Conservation (phyloP, 2,329 filamentous ascomycete genomes). For the Ceratocystis albifundus region DNA sequence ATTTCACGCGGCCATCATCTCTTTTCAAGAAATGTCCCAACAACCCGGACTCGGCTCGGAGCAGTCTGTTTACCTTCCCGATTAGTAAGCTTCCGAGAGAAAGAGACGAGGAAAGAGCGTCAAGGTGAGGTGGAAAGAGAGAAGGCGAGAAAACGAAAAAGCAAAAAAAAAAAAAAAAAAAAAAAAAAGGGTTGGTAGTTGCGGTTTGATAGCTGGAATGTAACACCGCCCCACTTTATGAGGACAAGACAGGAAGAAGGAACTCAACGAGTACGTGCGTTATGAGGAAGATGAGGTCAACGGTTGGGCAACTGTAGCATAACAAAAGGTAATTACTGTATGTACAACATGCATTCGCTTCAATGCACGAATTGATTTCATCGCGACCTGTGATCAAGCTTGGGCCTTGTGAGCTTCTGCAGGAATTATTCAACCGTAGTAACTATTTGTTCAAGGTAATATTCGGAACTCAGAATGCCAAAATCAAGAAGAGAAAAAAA, state of each 20-base stretch:
- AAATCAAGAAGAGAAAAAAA: neutral
- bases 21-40: neutral
- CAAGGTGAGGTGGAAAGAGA: neutral
- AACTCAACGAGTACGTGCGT: neutral
- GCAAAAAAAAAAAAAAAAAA: too few species aligned
- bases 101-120: neutral
- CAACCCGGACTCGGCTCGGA: neutral
- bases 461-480: neutral
- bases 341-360: constrained; percentile 1
- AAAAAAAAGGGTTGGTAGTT: neutral
- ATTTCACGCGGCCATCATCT: neutral
- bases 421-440: too few species aligned
- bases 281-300: neutral
- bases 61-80: neutral
- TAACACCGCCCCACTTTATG: constrained; percentile 4
- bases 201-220: constrained; percentile 1
- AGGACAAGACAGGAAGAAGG: constrained; percentile 1
- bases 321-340: neutral
- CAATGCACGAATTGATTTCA: neutral
- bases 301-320: neutral
- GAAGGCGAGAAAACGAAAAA: neutral
- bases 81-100: neutral
- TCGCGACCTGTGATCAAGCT: neutral
- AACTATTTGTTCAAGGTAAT: neutral
- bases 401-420: neutral